phyloP scores from a whole-genome alignment of 257 asterid genomes.

The Solanum bulbocastanum region DNA sequence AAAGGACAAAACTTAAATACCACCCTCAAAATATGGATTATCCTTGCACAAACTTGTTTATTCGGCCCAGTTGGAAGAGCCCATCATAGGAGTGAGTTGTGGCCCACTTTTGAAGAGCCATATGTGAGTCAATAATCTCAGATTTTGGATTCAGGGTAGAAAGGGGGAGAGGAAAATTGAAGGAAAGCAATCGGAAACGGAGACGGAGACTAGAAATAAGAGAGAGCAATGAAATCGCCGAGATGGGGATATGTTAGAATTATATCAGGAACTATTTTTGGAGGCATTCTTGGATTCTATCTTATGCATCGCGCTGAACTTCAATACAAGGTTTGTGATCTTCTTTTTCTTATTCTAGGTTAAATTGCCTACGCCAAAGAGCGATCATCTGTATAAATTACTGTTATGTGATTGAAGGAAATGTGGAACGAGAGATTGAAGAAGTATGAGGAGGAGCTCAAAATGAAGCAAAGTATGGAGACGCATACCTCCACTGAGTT shows the following conservation, averaged over 20 bases:
- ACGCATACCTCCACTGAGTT: conserved; percentile 31
- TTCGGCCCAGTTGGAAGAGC: not conserved
- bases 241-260: conserved; percentile 82
- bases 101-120: not conserved
- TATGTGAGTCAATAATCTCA: not conserved
- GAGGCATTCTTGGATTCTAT: conserved; percentile 75
- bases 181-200: not conserved
- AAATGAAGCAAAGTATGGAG: conserved; percentile 27
- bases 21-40: too few relatives aligned
- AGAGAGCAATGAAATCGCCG: conserved; percentile 31
- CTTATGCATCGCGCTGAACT: conserved; percentile 77
- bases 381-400: not conserved
- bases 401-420: not conserved
- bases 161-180: not conserved
- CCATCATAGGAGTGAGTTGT: not conserved
- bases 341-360: not conserved
- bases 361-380: not conserved
- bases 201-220: not conserved
- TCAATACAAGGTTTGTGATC: conserved; percentile 48
- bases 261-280: conserved; percentile 60
- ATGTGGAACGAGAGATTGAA: conserved; percentile 40
- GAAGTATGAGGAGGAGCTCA: conserved; percentile 71
- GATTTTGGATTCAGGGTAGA: not conserved
- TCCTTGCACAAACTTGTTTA: too few relatives aligned
- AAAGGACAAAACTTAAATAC: not conserved